A percentile compares a stretch with the other conserved stretches of the same genome.
phyloP scores from a whole-genome alignment of 352 stramenopile species.

The Blastocystis sp. region DNA sequence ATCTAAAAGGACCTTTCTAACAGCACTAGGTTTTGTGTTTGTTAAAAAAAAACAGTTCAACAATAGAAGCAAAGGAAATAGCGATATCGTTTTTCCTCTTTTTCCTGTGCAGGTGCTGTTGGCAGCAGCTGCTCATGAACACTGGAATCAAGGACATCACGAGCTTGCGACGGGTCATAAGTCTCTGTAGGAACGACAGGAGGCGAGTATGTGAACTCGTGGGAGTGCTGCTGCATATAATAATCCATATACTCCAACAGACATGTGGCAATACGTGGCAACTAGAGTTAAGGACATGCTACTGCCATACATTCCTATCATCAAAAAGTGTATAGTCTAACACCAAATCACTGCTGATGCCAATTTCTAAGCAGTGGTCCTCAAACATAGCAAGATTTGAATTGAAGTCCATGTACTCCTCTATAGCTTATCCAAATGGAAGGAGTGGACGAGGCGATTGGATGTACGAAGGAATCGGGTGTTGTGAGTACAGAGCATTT shows the following conservation, averaged over 20 bases:
- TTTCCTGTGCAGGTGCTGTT: neutral
- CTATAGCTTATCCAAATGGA: neutral
- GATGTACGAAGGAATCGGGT: neutral
- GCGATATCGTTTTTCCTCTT: neutral
- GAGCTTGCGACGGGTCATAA: neutral
- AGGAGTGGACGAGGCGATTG: neutral
- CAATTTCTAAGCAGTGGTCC: slow-evolving; percentile 18
- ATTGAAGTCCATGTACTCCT: slow-evolving; percentile 53
- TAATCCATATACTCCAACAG: slow-evolving; percentile 46
- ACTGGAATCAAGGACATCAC: neutral
- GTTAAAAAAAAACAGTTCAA: neutral
- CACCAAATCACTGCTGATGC: neutral
- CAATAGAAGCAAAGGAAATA: neutral
- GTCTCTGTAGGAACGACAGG: neutral
- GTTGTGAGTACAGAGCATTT: neutral
- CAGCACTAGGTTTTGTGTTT: neutral
- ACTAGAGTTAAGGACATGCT: neutral
- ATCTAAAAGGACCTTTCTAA: neutral
- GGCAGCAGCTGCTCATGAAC: neutral
- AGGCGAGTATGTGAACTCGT: neutral
- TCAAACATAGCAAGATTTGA: slow-evolving; percentile 5
- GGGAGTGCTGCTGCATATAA: neutral
- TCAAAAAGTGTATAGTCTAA: slow-evolving; percentile 41
- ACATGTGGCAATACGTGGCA: slow-evolving; percentile 9
- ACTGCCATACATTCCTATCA: neutral